Evolutionary conservation across 2,329 filamentous ascomycete species (phyloP), one percentile per base, ranked within the genome.

Genomic region (Orbilia ellipsospora): DNA sequence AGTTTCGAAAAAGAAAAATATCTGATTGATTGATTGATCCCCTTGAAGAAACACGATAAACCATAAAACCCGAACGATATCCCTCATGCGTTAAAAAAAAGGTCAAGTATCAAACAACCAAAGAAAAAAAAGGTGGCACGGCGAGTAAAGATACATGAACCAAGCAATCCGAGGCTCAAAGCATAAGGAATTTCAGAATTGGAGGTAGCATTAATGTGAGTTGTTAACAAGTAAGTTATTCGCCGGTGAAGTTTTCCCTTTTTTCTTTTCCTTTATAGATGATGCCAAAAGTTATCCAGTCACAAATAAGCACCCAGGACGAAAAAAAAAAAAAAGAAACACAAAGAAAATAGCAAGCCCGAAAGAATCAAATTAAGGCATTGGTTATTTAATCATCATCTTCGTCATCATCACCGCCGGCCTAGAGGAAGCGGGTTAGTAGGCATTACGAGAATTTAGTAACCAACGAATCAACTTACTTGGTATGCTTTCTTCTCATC

Each of bases 401-500:
- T 36, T 79, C 78, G 31, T 80, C 79, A 44, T 79, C 78, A 52
- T 79, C 78, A 73, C 56, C 79, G 57, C 70, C 77, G 63, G 76
- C 77, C 78, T 79, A 66, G 65, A 57, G 36, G 63, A 52, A 60
- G 60, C 42, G 36, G 60, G 55, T 77, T 70, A 77, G 77, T 64
- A 36, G 23, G 23, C 31, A 36, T 36, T 23, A 36, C 5, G 10
- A 36, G 31, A 36, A 36, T 36, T 10, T 1, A 36, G 31, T 36
- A 7, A 1, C 2, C 18, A 16, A 31, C 28, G 5, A 40, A 48
- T n/a, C 15, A 48, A 85, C 90, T 86, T 87, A 96, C 93, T 81
- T 93, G 90, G 87, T 96, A 99, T 79, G 89, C 92, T 79, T 91
- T 90, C 89, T 99, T 99, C 89, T 98, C 93, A 80, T 97, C 92